Evolutionary conservation across 805 yeast species (phyloP).

Genomic region (Kuraishia ogatae): DNA sequence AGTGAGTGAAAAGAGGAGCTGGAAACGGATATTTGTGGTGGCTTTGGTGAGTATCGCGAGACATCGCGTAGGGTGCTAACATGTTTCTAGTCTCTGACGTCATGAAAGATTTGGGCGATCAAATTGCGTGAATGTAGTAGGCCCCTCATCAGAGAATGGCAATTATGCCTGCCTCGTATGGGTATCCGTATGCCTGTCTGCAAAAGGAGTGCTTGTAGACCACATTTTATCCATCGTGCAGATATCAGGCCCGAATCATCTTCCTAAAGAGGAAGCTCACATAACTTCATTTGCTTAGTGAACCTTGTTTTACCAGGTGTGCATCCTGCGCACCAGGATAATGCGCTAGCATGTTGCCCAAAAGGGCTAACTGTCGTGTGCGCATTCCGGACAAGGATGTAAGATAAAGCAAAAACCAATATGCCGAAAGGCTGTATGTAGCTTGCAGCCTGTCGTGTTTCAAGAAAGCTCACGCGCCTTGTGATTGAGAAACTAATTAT

Average conservation of each 20-base stretch:
- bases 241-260: neutral
- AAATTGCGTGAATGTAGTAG: too few species aligned
- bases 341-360: neutral
- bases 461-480: too few species aligned
- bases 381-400: neutral
- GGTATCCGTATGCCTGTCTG: neutral
- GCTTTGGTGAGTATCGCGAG: too few species aligned
- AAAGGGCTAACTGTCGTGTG: neutral
- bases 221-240: neutral
- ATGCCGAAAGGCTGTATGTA: too few species aligned
- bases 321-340: neutral
- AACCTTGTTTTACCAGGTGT: neutral
- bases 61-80: too few species aligned
- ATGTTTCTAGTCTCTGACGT: too few species aligned
- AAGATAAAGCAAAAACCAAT: too few species aligned
- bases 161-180: neutral
- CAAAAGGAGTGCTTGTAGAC: neutral
- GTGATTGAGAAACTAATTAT: too few species aligned
- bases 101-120: too few species aligned
- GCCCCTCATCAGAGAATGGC: neutral
- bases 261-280: neutral
- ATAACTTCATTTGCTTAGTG: neutral
- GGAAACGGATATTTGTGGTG: too few species aligned
- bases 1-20: too few species aligned
- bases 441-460: too few species aligned